These are phyloP conservation scores for Forsythia suspensa DNA, from an alignment of 257 asterid genomes.

Conservation along the genomic window DNA sequence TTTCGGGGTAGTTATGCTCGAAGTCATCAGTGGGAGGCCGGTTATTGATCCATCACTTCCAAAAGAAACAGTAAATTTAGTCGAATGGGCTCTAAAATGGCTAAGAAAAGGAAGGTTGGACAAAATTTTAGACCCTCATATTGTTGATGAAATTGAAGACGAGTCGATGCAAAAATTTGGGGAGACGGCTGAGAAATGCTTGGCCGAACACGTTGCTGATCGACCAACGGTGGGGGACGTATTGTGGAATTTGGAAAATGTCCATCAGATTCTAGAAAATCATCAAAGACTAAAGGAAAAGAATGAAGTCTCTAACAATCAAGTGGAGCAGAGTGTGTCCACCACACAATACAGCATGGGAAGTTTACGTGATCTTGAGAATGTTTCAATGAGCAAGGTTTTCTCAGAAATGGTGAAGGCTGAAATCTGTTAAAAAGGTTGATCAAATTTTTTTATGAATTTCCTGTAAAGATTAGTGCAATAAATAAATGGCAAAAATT, in stretches of 20 bases:
- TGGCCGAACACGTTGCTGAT: slow-evolving; percentile 57
- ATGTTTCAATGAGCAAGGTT: slow-evolving; percentile 63
- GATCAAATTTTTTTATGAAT: neutral
- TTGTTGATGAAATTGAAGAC: slow-evolving; percentile 41
- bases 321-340: slow-evolving; percentile 25
- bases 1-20: slow-evolving; percentile 59
- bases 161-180: slow-evolving; percentile 55
- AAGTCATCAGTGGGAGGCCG: slow-evolving; percentile 58
- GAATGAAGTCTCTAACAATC: neutral
- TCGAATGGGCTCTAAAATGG: slow-evolving; percentile 68
- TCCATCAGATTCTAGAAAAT: slow-evolving; percentile 57
- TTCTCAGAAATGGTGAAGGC: slow-evolving; percentile 72
- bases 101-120: slow-evolving; percentile 58
- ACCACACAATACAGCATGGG: slow-evolving; percentile 36
- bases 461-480: no score
- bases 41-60: slow-evolving; percentile 57
- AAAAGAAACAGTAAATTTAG: slow-evolving; percentile 51
- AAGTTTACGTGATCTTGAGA: slow-evolving; percentile 51
- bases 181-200: slow-evolving; percentile 64
- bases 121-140: slow-evolving; percentile 44
- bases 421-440: slow-evolving; percentile 23
- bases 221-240: slow-evolving; percentile 64
- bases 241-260: slow-evolving; percentile 57
- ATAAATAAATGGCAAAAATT: no score
- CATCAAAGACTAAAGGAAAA: neutral